phyloP scores from a whole-genome alignment of 2,329 filamentous ascomycete genomes.

The Botryotinia narcissicola region DNA sequence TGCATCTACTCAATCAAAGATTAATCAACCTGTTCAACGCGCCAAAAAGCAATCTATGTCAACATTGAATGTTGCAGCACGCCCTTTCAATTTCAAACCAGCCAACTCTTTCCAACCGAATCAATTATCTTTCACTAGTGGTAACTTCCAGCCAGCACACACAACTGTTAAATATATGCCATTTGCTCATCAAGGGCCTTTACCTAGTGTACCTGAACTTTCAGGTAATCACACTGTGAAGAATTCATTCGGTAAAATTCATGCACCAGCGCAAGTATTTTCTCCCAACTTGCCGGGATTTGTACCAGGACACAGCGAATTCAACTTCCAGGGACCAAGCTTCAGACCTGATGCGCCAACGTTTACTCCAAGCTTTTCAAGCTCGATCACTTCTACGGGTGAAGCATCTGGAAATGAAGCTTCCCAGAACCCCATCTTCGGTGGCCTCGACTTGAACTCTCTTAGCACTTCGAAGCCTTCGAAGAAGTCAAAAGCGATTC shows the following conservation, averaged over 20 bases:
- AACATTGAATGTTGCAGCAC: constrained; percentile 83
- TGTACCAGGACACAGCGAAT: constrained; percentile 62
- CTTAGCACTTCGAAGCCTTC: constrained; percentile 62
- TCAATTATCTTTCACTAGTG: constrained; percentile 50
- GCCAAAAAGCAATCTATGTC: constrained; percentile 67
- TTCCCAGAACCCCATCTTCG: constrained; percentile 58
- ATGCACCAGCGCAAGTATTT: constrained; percentile 57
- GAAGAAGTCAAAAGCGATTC: constrained; percentile 79
- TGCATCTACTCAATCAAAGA: constrained; percentile 43
- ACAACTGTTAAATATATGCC: constrained; percentile 25
- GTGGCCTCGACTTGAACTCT: constrained; percentile 62
- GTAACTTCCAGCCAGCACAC: constrained; percentile 46
- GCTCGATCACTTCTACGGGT: constrained; percentile 49
- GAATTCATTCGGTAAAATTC: constrained; percentile 53
- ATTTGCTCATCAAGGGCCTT: constrained; percentile 32
- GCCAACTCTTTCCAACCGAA: constrained; percentile 48
- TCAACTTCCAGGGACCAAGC: constrained; percentile 67
- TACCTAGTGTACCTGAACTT: constrained; percentile 40
- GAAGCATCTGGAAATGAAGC: constrained; percentile 46
- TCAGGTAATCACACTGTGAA: constrained; percentile 34
- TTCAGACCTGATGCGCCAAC: constrained; percentile 75
- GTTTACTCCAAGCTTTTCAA: constrained; percentile 62
- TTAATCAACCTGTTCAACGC: constrained; percentile 53
- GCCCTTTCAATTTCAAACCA: constrained; percentile 77
- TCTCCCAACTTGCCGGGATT: constrained; percentile 48